Conservation (phyloP, 1,139 yeast genomes). For the Candida tropicalis region DNA sequence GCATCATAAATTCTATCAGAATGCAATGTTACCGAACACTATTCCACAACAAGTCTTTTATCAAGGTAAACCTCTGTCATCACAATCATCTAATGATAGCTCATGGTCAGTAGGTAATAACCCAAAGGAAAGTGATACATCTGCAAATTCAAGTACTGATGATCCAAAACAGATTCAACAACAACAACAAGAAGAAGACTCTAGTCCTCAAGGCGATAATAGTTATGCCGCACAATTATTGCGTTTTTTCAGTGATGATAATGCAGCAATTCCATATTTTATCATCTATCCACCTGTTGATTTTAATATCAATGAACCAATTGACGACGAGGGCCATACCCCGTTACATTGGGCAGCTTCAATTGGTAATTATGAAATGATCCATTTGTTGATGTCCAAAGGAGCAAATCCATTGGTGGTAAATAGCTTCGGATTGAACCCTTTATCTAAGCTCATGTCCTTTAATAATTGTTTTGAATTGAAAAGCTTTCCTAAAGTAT, state of each 20-base stretch:
- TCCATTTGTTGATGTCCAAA: constrained; percentile 65
- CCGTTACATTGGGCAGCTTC: constrained; percentile 98
- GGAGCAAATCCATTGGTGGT: constrained; percentile 80
- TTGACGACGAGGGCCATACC: constrained; percentile 95
- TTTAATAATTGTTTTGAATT: constrained; percentile 88
- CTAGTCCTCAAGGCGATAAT: constrained; percentile 25
- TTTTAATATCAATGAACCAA: constrained; percentile 80
- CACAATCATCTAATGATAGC: constrained; percentile 50
- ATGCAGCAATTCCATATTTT: constrained; percentile 72
- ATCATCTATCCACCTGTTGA: constrained; percentile 75
- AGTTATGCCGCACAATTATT: constrained; percentile 59
- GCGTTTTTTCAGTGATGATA: constrained; percentile 70
- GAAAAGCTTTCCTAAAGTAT: constrained; percentile 69
- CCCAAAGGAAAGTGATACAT: constrained; percentile 48
- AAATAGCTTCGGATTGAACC: constrained; percentile 79
- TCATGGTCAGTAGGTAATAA: constrained; percentile 37
- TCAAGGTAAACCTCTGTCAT: constrained; percentile 25
- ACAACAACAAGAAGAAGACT: constrained; percentile 13
- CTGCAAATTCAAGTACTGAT: constrained; percentile 43
- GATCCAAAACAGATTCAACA: constrained; percentile 14
- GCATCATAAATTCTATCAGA: constrained; percentile 13
- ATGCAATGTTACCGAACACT: constrained; percentile 4
- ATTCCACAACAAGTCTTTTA: constrained; percentile 8
- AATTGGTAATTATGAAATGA: constrained; percentile 76
- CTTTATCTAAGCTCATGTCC: constrained; percentile 78